Evolutionary conservation across 306 rosid genomes (phyloP).

Genomic region (Delonix regia): DNA sequence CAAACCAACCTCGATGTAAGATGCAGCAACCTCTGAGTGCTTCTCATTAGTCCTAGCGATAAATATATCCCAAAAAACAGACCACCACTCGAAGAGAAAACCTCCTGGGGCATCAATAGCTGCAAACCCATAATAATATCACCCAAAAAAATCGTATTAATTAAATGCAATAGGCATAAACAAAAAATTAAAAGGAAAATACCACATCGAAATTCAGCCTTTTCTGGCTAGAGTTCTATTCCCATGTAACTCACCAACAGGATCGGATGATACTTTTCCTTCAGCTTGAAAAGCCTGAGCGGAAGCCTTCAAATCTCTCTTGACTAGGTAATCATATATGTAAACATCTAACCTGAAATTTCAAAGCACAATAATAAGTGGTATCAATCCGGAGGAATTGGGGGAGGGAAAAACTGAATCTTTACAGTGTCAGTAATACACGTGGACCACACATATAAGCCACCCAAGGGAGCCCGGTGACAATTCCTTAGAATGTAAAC

Average conservation of each 20-base stretch:
- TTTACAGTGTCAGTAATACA: conserved; percentile 19
- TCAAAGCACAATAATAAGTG: conserved; percentile 30
- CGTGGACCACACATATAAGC: not conserved
- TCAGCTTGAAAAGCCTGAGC: conserved; percentile 98
- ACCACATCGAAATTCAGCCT: conserved; percentile 4
- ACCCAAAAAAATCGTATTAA: conserved; percentile 20
- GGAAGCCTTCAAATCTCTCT: conserved; percentile 95
- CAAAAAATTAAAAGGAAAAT: not conserved
- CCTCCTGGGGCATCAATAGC: conserved; percentile 99
- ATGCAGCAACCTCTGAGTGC: conserved; percentile 98
- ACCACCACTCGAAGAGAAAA: conserved; percentile 99
- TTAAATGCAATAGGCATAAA: conserved; percentile 18
- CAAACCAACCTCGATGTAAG: conserved; percentile 90
- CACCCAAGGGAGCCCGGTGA: not conserved
- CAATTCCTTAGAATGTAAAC: conserved; percentile 13
- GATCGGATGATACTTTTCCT: conserved; percentile 99
- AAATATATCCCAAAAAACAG: conserved; percentile 99
- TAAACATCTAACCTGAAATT: conserved; percentile 93
- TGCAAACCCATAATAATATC: conserved; percentile 48
- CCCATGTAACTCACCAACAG: conserved; percentile 78
- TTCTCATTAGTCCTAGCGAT: conserved; percentile 99
- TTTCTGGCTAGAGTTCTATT: not conserved
- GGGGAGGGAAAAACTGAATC: conserved; percentile 19
- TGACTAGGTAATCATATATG: conserved; percentile 92
- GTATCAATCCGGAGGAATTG: conserved; percentile 25